phyloP scores from a whole-genome alignment of 108 stramenopile genomes.

The Licmophora abbreviata region DNA sequence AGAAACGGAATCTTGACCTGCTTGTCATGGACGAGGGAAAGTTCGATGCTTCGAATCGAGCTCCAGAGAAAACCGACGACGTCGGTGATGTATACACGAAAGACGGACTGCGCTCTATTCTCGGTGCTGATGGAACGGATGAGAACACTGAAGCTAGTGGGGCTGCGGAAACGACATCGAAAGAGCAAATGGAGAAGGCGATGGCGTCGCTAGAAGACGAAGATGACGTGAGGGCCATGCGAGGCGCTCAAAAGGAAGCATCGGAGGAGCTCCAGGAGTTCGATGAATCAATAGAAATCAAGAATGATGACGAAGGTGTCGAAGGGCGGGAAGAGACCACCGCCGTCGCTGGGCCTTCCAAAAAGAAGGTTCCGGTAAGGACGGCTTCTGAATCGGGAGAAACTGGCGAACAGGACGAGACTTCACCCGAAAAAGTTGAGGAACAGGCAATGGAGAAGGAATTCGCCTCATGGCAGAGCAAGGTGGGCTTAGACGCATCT shows the following conservation, averaged over 20 bases:
- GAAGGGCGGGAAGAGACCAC: conserved; percentile 8
- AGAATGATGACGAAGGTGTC: conserved; percentile 44
- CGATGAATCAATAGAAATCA: conserved; percentile 65
- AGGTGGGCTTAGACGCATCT: conserved; percentile 69
- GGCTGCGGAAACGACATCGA: conserved; percentile 31
- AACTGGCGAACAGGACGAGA: conserved; percentile 11
- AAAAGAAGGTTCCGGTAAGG: no score
- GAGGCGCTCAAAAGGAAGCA: conserved; percentile 67
- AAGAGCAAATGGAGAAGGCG: conserved; percentile 80
- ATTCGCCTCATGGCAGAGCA: conserved; percentile 87
- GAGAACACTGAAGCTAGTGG: conserved; percentile 8
- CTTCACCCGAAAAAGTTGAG: conserved; percentile 23
- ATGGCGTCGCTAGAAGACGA: conserved; percentile 90
- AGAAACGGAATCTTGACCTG: conserved; percentile 91
- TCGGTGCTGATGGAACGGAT: conserved; percentile 44
- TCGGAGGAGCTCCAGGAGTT: conserved; percentile 77
- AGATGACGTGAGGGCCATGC: conserved; percentile 80
- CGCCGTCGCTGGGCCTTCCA: conserved; percentile 15
- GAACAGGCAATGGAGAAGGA: conserved; percentile 74
- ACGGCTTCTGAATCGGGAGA: conserved; percentile 7
- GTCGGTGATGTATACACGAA: conserved; percentile 54
- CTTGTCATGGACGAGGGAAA: conserved; percentile 95
- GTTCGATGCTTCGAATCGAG: conserved; percentile 52
- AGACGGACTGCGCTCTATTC: conserved; percentile 54
- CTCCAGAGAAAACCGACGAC: conserved; percentile 8